Base-by-base conservation (phyloP, 2,329 filamentous ascomycete genomes). In the Geosmithia putterillii region DNA sequence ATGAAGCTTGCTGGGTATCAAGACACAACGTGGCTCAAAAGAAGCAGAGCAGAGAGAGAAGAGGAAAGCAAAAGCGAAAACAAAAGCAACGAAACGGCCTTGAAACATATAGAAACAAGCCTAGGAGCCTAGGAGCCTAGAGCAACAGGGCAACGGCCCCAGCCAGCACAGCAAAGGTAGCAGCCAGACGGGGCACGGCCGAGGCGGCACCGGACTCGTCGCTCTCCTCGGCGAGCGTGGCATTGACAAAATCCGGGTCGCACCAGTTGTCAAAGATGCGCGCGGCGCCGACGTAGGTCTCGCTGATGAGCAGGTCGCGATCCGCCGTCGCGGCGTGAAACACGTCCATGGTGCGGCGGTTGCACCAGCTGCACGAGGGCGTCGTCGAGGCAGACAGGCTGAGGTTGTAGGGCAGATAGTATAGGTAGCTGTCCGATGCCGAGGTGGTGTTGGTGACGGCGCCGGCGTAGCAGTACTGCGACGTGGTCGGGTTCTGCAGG, bases 371-470 rank as follows among this genome's bases (percentile, higher is more conserved):
- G 66, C 92, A 98, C 1, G 73, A 77, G 1, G 88, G 86, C n/a
- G 71, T 68, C 21, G 80, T 76, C 19, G 73, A 73, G 14, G 67
- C 70, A 0, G 86, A 85, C 12, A 95, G 65, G 1, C 70, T 61
- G 36, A 80, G 72, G 46, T 92, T 92, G 44, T 94, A 72, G 0
- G 89, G 86, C 3, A 96, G 68, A 54, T 83, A 90, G 65, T 95
- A 98, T 32, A 92, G 73, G 55, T 89, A 90, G 28, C 78, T 74
- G 57, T 92, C 83, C 25, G 79, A 76, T 0, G 83, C 70, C 8
- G 76, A 81, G 19, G 76, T 74, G 6, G 66, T 58, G 62, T 95
- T 94, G 40, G 84, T 87, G 47, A 89, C 79, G 41, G 90, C 87
- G 52, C 86, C 82, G 50, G 85, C 85, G 59, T 87, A 95, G 66